Percentiles rank a stretch among this genome's conserved stretches.
phyloP scores from a whole-genome alignment of 768 basidiomycete genomes.

The Crassisporium funariophilum region DNA sequence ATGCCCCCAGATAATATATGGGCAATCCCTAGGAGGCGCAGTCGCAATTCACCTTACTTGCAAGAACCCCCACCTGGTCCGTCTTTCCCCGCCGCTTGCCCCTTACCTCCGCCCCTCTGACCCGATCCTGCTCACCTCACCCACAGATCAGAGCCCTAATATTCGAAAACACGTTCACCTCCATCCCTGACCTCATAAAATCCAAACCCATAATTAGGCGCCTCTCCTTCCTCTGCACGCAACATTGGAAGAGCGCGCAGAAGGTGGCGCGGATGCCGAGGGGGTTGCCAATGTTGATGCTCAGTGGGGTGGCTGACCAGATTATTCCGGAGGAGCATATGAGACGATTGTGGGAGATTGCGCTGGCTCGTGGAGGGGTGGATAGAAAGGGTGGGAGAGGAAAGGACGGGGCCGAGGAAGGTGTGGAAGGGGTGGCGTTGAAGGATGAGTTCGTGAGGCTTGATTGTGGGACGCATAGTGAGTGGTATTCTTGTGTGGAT shows the following conservation, averaged over 20 bases:
- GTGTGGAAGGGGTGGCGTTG: no score
- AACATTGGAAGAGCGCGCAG: conserved; percentile 77
- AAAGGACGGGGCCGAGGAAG: no score
- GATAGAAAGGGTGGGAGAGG: no score
- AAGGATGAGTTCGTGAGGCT: no score
- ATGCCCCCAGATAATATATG: conserved; percentile 37
- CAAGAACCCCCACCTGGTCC: conserved; percentile 62
- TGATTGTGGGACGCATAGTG: no score
- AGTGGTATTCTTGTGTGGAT: no score
- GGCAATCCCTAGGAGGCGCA: conserved; percentile 84
- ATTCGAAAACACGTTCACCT: conserved; percentile 88
- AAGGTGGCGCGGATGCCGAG: conserved; percentile 59
- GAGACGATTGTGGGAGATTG: conserved; percentile 37
- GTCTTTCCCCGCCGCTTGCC: conserved; percentile 23
- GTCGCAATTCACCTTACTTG: conserved; percentile 83
- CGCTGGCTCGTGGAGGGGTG: no score
- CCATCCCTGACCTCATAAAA: conserved; percentile 71
- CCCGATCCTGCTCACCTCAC: neutral
- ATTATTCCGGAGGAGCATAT: conserved; percentile 68
- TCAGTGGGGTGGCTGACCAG: conserved; percentile 64
- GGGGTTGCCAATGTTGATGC: conserved; percentile 67
- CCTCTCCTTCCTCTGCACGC: conserved; percentile 71
- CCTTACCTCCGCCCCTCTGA: neutral
- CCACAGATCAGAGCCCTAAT: conserved; percentile 70
- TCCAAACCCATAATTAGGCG: conserved; percentile 65